Percentiles rank a stretch among this genome's conserved stretches.
These are phyloP conservation scores for Podaxis mareebaensis DNA, from an alignment of 768 basidiomycete species.

Conservation along the genomic window DNA sequence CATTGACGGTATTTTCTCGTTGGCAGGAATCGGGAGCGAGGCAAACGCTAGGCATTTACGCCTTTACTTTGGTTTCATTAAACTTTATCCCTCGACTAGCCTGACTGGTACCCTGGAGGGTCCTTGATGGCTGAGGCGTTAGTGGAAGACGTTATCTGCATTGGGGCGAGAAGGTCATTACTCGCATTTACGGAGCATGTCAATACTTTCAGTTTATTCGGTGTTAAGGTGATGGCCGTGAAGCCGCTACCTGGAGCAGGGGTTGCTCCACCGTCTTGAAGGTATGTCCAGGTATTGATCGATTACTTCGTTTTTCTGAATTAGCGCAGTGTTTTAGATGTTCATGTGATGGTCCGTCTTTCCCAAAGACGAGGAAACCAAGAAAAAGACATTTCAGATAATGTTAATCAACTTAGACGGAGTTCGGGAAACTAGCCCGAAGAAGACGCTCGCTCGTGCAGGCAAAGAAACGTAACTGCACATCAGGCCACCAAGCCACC, in stretches of 20 bases:
- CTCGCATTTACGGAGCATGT: not conserved
- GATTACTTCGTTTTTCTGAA: not conserved
- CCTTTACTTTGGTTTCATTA: constrained; percentile 1
- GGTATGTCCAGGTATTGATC: not conserved
- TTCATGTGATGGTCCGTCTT: not conserved
- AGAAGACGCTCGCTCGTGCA: not conserved
- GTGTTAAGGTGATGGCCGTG: not conserved
- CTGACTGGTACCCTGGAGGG: constrained; percentile 6
- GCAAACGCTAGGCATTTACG: not conserved
- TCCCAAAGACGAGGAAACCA: not conserved
- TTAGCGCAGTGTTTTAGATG: not conserved
- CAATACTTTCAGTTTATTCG: constrained; percentile 1
- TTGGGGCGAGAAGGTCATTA: not conserved
- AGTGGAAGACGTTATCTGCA: not conserved
- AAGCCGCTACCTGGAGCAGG: not conserved
- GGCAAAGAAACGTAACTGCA: not conserved
- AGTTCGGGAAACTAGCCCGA: not conserved
- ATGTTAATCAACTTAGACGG: not conserved
- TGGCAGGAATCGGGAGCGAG: not conserved
- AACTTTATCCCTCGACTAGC: constrained; percentile 5
- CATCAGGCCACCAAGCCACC: not conserved
- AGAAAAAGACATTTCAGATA: not conserved
- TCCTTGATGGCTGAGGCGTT: not conserved
- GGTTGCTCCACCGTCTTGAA: not conserved
- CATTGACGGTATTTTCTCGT: constrained; percentile 1